Evolutionary conservation across 2,329 filamentous ascomycete genomes (phyloP), one percentile per base, ranked within the genome.

Genomic region (Onygena corvina): DNA sequence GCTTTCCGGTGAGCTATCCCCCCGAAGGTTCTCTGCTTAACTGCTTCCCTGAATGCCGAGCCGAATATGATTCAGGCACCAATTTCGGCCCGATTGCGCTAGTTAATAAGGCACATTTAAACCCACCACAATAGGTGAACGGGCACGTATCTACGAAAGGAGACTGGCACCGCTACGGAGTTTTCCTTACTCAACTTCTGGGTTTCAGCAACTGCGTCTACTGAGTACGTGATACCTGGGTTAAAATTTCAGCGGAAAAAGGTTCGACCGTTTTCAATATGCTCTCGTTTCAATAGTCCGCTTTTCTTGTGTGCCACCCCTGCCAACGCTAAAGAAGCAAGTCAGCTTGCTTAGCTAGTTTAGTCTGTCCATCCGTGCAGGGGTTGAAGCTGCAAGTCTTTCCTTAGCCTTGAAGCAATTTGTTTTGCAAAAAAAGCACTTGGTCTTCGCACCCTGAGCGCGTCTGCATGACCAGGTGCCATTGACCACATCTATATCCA

Each of bases 51-150:
- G 38, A 6, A 3, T 23, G 38, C 38, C 38, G 38, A 42, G 38
- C 38, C 38, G 38, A 42, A 12, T n/a, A 11, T 27, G 38, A 21
- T 27, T 42, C 38, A 42, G 38, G 38, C 38, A 42, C 38, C 38
- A 42, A 27, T 42, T 42, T 42, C 38, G 38, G 38, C 38, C 38
- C 38, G 38, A 42, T 12, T 11, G 38, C 38, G 38, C 21, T n/a
- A n/a, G n/a, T n/a, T n/a, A 42, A 27, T n/a, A n/a, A 20, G 38
- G 38, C 25, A 27, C 5, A 27, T 27, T 42, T 42, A 42, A 2
- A 16, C 2, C 16, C 18, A 14, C 38, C 6, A 14, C 12, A 8
- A 11, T 20, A 23, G 16, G 5, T 14, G 4, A 11, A 23, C n/a
- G 8, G 12, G 21, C 27, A 23, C 18, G 20, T 12, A n/a, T 25